Conservation (phyloP, 73 alveolate species). For the Paramecium sexaurelia region DNA sequence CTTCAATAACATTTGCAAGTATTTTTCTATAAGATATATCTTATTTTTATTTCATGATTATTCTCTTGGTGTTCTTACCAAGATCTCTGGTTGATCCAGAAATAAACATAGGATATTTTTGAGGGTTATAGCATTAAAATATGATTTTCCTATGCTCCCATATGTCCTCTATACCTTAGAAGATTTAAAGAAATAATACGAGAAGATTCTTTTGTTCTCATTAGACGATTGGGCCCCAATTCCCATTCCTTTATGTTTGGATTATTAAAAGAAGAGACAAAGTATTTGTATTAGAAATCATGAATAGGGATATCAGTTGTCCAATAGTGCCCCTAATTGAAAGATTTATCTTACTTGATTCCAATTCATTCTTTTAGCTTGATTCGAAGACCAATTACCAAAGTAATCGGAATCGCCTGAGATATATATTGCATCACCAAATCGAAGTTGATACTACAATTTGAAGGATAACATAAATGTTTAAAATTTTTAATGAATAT, state of each 20-base stretch:
- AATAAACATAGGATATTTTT: background rate
- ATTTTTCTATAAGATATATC: background rate
- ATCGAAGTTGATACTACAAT: background rate
- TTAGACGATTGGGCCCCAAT: background rate
- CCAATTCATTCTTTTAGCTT: background rate
- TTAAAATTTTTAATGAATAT: background rate
- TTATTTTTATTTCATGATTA: background rate
- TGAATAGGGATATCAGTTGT: background rate
- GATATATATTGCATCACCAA: conserved; percentile 10
- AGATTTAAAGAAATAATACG: background rate
- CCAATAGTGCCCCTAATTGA: background rate
- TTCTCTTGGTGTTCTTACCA: background rate
- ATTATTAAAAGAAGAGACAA: background rate
- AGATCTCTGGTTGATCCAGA: background rate
- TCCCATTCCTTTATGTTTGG: background rate
- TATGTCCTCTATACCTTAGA: background rate
- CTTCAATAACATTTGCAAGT: background rate
- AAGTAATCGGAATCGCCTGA: background rate
- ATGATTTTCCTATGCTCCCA: conserved; percentile 1
- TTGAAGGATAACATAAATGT: background rate
- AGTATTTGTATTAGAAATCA: background rate
- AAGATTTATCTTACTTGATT: background rate
- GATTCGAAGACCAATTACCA: background rate
- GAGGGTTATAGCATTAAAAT: background rate
- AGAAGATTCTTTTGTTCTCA: background rate